Percentiles rank a stretch among this genome's conserved stretches.
These are phyloP conservation scores for Salinomyces thailandicus DNA, from an alignment of 2,329 filamentous ascomycete genomes.

Conservation along the genomic window DNA sequence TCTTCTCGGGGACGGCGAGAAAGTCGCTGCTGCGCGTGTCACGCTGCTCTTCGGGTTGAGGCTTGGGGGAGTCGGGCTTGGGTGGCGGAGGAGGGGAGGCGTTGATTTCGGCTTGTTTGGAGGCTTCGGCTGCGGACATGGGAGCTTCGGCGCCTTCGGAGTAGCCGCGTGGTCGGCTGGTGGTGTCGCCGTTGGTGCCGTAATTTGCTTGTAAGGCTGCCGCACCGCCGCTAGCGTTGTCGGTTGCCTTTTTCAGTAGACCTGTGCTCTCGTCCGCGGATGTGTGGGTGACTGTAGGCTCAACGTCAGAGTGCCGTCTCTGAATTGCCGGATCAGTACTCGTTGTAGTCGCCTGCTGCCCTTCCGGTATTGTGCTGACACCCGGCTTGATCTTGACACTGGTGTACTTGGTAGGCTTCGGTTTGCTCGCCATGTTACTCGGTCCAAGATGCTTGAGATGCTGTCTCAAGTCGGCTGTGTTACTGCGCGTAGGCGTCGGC, in stretches of 20 bases:
- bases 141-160: slow-evolving; percentile 3
- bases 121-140: slow-evolving; percentile 15
- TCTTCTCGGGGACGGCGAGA: slow-evolving; percentile 5
- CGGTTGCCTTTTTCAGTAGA: slow-evolving; percentile 43
- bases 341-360: slow-evolving; percentile 14
- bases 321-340: background rate
- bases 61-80: background rate
- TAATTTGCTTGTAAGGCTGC: slow-evolving; percentile 45
- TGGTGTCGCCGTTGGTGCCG: slow-evolving; percentile 28
- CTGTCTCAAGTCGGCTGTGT: slow-evolving; percentile 46
- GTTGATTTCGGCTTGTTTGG: slow-evolving; percentile 15
- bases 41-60: background rate
- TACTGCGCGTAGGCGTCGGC: slow-evolving; percentile 36
- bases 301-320: background rate
- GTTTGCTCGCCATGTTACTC: slow-evolving; percentile 51
- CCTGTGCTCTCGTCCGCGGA: slow-evolving; percentile 1
- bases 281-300: background rate
- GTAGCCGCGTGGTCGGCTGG: slow-evolving; percentile 8
- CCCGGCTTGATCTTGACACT: slow-evolving; percentile 57
- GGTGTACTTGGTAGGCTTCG: slow-evolving; percentile 50
- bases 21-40: slow-evolving; percentile 1
- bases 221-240: slow-evolving; percentile 54
- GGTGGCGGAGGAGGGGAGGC: slow-evolving; percentile 6
- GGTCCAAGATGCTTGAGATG: slow-evolving; percentile 55
- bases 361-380: slow-evolving; percentile 33